Evolutionary conservation across 2,329 filamentous ascomycete species (phyloP), one percentile per base, ranked within the genome.

Genomic region (Neonectria magnoliae): DNA sequence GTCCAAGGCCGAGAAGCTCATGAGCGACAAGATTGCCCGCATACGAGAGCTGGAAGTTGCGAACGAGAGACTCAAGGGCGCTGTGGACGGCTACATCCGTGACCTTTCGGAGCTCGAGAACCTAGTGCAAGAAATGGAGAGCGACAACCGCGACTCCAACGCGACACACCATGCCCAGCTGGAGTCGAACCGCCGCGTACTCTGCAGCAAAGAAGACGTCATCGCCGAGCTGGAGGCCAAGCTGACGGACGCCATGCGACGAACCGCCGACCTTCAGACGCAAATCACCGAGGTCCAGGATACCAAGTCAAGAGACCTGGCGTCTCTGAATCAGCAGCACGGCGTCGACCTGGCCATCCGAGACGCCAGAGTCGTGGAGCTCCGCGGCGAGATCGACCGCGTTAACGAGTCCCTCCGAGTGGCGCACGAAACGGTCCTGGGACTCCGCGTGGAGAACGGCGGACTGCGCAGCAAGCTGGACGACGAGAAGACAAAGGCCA

Each of bases 81-180:
- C 87, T 0, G 80, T 87, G 0, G 82, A 83, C 20, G 80, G 81
- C 1, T 90, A 90, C 70, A 75, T 82, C 9, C 80, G 83, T 4
- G 88, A 90, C 64, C 80, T 89, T 0, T 71, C 75, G 0, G 84
- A 87, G 72, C 80, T 90, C 0, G 87, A 90, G 74, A 71, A 62
- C 1, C 78, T 88, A 0, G 84, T 88, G 20, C 77, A 81, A 64
- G 73, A 77, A 5, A 76, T 88, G 60, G 87, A 90, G 66, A 57
- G 64, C 1, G 75, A 80, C 2, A 74, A 77, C 5, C 72, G 75
- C 1, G 74, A 76, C 1, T 74, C 76, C 0, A 67, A 75, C 3
- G 74, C 77, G 2, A 72, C 72, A 9, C 75, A 80, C 14, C 71
- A 74, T n/a, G 73, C 79, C 0, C 76, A 80, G 13, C 61, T 78